Conservation (phyloP, 108 stramenopile species). For the Bacterosira constricta region DNA sequence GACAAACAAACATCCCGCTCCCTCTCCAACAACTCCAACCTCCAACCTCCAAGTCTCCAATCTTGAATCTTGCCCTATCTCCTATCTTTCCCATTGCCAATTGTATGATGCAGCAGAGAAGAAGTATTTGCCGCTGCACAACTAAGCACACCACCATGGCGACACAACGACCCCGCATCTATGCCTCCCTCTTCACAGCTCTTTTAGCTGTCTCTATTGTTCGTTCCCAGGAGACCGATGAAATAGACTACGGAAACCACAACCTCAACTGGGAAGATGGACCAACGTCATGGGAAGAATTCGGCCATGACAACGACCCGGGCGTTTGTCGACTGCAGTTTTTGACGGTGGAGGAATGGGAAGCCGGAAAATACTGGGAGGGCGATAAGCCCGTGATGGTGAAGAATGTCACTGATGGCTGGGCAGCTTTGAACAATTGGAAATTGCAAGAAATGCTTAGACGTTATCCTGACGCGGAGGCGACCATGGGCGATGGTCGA, state of each 20-base stretch:
- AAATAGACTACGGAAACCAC: constrained; percentile 5
- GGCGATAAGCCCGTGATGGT: constrained; percentile 45
- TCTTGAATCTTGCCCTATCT: too few species aligned
- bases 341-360: constrained; percentile 46
- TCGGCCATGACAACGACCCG: constrained; percentile 43
- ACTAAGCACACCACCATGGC: too few species aligned
- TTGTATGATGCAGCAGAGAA: too few species aligned
- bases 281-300: constrained; percentile 40
- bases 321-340: constrained; percentile 18
- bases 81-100: too few species aligned
- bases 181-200: too few species aligned
- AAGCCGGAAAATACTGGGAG: constrained; percentile 32
- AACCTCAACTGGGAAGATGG: constrained; percentile 24
- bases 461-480: constrained; percentile 41
- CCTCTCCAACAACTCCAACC: too few species aligned
- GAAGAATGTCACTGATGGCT: constrained; percentile 39
- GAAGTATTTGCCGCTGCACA: too few species aligned
- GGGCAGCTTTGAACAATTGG: constrained; percentile 44
- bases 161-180: too few species aligned
- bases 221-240: not conserved
- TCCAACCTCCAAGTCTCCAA: too few species aligned
- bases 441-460: constrained; percentile 40
- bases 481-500: constrained; percentile 48
- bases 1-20: too few species aligned
- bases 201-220: too few species aligned